A percentile compares a stretch with the other conserved stretches of the same genome.
Evolutionary conservation across 1,284 basidiomycete genomes (phyloP).

Genomic region (Ganoderma multipileum): DNA sequence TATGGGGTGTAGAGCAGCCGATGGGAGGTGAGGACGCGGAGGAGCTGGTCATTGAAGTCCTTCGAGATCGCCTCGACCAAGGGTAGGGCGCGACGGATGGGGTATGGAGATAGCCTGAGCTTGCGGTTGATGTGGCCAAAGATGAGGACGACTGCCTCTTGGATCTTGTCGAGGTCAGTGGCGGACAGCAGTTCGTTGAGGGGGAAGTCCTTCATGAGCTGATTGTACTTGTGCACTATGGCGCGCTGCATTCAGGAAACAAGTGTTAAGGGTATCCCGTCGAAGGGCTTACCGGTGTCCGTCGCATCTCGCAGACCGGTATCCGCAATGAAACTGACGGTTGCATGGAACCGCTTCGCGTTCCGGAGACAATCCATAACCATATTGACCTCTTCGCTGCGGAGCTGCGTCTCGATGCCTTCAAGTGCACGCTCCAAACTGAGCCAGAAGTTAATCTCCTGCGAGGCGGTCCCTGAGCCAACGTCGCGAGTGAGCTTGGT

Average conservation of each 20-base stretch:
- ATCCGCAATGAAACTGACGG: constrained; percentile 97
- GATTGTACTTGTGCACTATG: constrained; percentile 94
- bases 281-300: constrained; percentile 69
- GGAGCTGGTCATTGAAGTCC: constrained; percentile 95
- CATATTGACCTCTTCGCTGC: constrained; percentile 92
- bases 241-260: not conserved
- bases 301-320: constrained; percentile 95
- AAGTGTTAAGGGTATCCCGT: not conserved
- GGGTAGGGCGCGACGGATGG: constrained; percentile 92
- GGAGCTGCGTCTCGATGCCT: constrained; percentile 90
- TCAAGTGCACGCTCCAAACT: constrained; percentile 94
- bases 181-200: constrained; percentile 96
- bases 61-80: constrained; percentile 98
- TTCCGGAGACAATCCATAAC: constrained; percentile 96
- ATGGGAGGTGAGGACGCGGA: constrained; percentile 90
- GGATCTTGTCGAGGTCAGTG: constrained; percentile 94
- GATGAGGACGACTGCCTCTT: constrained; percentile 87
- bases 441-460: constrained; percentile 99
- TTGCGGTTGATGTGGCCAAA: constrained; percentile 97
- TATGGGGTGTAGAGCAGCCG: constrained; percentile 95
- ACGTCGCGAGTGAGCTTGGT: constrained; percentile 95
- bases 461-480: constrained; percentile 94
- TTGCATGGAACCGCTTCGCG: constrained; percentile 97
- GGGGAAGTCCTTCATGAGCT: constrained; percentile 99
- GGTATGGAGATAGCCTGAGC: constrained; percentile 94